phyloP scores from a whole-genome alignment of 495 filamentous ascomycete genomes.

The Lasiosphaeria ovina region DNA sequence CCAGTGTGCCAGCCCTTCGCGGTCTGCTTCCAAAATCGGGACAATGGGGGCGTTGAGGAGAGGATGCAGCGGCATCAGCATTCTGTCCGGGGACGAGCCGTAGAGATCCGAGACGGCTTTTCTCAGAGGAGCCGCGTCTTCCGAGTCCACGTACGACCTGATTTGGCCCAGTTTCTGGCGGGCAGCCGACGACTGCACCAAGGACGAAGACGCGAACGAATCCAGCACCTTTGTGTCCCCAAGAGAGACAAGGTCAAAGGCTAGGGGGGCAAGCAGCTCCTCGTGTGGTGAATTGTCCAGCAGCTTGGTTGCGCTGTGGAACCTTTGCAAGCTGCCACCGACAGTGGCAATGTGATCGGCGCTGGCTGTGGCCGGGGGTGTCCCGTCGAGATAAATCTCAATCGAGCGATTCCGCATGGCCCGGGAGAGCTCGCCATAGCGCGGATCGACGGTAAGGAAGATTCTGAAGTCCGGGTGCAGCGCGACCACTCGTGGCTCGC shows the following conservation, averaged over 20 bases:
- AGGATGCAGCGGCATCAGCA: slow-evolving; percentile 59
- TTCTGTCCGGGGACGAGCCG: slow-evolving; percentile 21
- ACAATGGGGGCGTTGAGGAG: slow-evolving; percentile 61
- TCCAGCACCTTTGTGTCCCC: slow-evolving; percentile 33
- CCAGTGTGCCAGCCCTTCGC: slow-evolving; percentile 40
- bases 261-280: slow-evolving; percentile 21
- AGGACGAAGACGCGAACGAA: slow-evolving; percentile 22
- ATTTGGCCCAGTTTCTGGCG: slow-evolving; percentile 18
- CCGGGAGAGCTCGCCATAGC: slow-evolving; percentile 88
- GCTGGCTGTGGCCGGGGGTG: slow-evolving; percentile 20
- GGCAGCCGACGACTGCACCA: slow-evolving; percentile 21
- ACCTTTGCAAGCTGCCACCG: slow-evolving; percentile 43
- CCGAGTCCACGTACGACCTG: slow-evolving; percentile 26
- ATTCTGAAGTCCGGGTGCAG: slow-evolving; percentile 88
- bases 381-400: slow-evolving; percentile 72
- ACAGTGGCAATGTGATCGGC: slow-evolving; percentile 37
- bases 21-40: slow-evolving; percentile 31
- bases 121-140: slow-evolving; percentile 27
- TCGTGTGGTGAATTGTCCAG: slow-evolving; percentile 16
- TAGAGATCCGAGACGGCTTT: slow-evolving; percentile 27
- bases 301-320: slow-evolving; percentile 24
- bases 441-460: slow-evolving; percentile 91
- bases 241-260: slow-evolving; percentile 38
- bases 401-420: slow-evolving; percentile 96
- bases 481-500: slow-evolving; percentile 72